Percentiles rank a stretch among this genome's conserved stretches.
phyloP scores from a whole-genome alignment of 2,329 filamentous ascomycete species.

The Fusarium sp. region DNA sequence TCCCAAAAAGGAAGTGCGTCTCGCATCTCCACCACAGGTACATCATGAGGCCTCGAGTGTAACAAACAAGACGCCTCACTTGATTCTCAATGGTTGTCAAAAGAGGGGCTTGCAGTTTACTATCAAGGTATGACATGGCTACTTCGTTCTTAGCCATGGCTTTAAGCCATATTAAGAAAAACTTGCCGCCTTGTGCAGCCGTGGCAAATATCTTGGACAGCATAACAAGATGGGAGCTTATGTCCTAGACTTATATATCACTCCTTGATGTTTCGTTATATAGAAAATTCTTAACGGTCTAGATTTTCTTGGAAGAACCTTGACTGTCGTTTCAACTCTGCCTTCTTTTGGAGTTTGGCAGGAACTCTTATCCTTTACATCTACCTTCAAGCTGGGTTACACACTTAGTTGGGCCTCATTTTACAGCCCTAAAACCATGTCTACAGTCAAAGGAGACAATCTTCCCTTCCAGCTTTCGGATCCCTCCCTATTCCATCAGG shows the following conservation, averaged over 20 bases:
- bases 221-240: not conserved
- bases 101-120: not conserved
- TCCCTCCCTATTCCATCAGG: not conserved
- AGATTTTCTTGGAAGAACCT: not conserved
- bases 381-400: not conserved
- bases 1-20: slow-evolving; percentile 7
- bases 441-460: not conserved
- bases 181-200: not conserved
- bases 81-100: not conserved
- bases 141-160: not conserved
- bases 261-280: not conserved
- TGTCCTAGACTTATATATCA: not conserved
- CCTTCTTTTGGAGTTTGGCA: no score
- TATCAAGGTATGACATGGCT: not conserved
- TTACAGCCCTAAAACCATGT: not conserved
- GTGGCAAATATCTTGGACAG: not conserved
- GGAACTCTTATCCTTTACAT: not conserved
- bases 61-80: not conserved
- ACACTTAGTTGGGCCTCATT: not conserved
- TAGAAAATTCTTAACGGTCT: not conserved
- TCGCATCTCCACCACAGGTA: slow-evolving; percentile 11
- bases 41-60: not conserved
- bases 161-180: not conserved
- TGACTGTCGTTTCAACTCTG: not conserved
- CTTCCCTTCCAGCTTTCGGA: not conserved